Conservation (phyloP, 106 monocot species). For the Dendrobium officinale region DNA sequence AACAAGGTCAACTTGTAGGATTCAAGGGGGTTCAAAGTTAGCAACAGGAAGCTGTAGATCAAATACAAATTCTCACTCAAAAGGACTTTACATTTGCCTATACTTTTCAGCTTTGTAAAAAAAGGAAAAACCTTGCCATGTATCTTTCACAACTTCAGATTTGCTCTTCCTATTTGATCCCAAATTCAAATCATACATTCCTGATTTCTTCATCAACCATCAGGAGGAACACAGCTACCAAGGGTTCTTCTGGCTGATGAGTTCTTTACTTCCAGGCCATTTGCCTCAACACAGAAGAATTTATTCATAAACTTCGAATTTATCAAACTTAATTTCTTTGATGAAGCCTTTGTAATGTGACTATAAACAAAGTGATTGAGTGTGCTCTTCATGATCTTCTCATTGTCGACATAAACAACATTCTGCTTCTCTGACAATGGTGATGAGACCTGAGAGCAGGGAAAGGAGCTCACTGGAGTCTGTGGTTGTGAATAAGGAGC, state of each 20-base stretch:
- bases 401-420: not conserved
- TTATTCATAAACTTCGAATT: not conserved
- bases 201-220: not conserved
- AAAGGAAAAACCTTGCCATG: not conserved
- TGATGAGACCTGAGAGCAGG: constrained; percentile 1
- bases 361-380: not conserved
- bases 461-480: constrained; percentile 1
- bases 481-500: not conserved
- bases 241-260: not conserved
- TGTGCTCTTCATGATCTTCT: not conserved
- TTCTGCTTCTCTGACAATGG: constrained; percentile 4
- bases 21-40: not conserved
- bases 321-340: not conserved
- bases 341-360: not conserved
- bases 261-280: not conserved
- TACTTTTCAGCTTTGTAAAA: not conserved
- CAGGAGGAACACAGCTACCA: not conserved
- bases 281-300: not conserved
- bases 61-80: not conserved
- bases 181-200: not conserved
- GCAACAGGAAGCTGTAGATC: not conserved
- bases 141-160: not conserved
- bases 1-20: not conserved
- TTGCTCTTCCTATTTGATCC: not conserved
- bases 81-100: not conserved